Evolutionary conservation across 2,329 filamentous ascomycete genomes (phyloP), one percentile per base, ranked within the genome.

Genomic region (Tolypocladium tundrense): DNA sequence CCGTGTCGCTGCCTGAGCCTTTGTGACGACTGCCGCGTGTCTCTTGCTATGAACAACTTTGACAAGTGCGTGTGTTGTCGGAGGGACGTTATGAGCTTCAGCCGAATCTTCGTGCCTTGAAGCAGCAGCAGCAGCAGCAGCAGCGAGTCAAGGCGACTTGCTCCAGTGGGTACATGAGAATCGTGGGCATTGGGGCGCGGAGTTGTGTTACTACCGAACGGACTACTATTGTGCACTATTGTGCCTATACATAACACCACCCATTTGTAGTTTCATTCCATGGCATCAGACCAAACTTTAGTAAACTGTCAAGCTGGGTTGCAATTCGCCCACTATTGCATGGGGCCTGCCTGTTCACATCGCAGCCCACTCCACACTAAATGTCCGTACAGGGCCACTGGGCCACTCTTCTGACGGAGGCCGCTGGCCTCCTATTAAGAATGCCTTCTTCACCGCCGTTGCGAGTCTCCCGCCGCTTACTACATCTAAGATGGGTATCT

Each of bases 401-500:
- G 67, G 68, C 1, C 69, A 66, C 10, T 65, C 64, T 33, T 66
- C 60, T 14, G 68, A 69, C 19, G 65, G 63, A 53, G 72, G 67
- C 57, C 81, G 75, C 65, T 82, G 78, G 0, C 90, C 91, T 8
- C 92, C 93, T 58, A 99, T 81, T 57, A 99, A 75, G 66, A 91
- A 97, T 0, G 90, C 90, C 74, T 99, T 99, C 79, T 99, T 99
- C 24, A 97, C 94, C 54, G 90, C 90, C 2, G 94, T 97, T 0
- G 92, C 94, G 61, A 99, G 73, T 64, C 94, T 81, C 6, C 94
- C 94, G 9, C 91, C 91, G 24, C 86, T 88, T 19, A 97, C 87
- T 16, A 99, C 77, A 63, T 96, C 89, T 64, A 97, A 80, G 67
- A 97, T 77, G 42, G 88, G 82, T 58, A 99, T 87, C 64, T 91